Conservation (phyloP, 176 grass and related monocot genomes). For the Ampelocalamus luodianensis region DNA sequence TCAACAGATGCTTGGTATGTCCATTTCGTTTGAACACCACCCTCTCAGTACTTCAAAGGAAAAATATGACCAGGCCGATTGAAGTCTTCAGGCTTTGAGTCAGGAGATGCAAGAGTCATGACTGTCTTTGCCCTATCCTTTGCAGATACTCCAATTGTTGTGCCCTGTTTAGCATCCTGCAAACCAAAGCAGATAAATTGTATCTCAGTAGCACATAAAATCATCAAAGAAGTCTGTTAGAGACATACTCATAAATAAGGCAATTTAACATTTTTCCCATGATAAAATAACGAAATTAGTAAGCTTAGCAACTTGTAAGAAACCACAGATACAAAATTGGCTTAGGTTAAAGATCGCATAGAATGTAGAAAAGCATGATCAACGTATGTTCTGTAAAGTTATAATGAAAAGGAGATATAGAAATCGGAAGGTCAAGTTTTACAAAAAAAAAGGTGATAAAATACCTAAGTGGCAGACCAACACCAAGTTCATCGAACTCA, state of each 20-base stretch:
- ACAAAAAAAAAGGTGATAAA: too few relatives aligned
- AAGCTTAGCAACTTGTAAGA: not conserved
- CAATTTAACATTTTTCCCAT: not conserved
- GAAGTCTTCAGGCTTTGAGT: conserved; percentile 69
- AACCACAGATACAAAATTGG: too few relatives aligned
- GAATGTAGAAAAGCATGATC: too few relatives aligned
- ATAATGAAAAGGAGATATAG: too few relatives aligned
- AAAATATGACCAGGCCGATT: conserved; percentile 88
- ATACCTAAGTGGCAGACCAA: too few relatives aligned
- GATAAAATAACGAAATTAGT: conserved; percentile 10
- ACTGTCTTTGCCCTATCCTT: conserved; percentile 78
- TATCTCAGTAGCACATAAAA: conserved; percentile 5
- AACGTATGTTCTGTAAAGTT: too few relatives aligned
- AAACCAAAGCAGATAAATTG: conserved; percentile 17
- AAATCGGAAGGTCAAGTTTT: too few relatives aligned
- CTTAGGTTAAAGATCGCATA: too few relatives aligned
- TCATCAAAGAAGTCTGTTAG: not conserved
- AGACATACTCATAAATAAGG: not conserved
- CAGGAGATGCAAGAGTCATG: conserved; percentile 62
- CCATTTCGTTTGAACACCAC: conserved; percentile 81
- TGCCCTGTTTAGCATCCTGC: conserved; percentile 89
- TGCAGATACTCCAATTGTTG: conserved; percentile 83
- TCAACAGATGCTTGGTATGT: conserved; percentile 86
- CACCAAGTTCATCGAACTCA: too few relatives aligned
- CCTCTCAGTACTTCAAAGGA: conserved; percentile 78